Conservation (phyloP, 106 monocot species). For the Dendrobium chrysotoxum region DNA sequence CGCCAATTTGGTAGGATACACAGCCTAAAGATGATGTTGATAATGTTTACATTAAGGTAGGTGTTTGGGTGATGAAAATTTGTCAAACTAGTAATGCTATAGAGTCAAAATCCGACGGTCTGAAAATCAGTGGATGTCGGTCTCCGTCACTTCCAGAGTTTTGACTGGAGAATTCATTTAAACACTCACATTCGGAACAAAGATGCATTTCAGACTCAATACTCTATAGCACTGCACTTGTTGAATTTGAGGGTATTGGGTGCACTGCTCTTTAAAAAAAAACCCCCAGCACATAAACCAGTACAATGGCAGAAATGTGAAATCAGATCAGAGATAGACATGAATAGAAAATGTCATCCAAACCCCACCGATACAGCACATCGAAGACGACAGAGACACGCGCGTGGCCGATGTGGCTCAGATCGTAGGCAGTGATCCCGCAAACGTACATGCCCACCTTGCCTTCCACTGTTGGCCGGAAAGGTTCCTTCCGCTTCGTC, state of each 20-base stretch:
- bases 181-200: too few species aligned
- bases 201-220: neutral
- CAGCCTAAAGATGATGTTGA: too few species aligned
- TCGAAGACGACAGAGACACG: slow-evolving; percentile 87
- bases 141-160: too few species aligned
- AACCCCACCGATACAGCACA: slow-evolving; percentile 59
- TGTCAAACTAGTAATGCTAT: neutral
- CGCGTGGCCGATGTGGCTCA: slow-evolving; percentile 91
- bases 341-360: neutral
- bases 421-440: slow-evolving; percentile 79
- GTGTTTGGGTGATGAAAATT: neutral
- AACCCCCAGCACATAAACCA: neutral
- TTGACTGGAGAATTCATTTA: too few species aligned
- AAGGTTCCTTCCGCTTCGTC: slow-evolving; percentile 58
- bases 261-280: neutral
- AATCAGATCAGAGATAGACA: neutral
- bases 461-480: slow-evolving; percentile 44
- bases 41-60: too few species aligned
- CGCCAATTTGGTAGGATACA: too few species aligned
- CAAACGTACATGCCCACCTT: slow-evolving; percentile 96
- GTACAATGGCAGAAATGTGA: neutral
- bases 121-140: neutral
- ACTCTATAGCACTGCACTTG: neutral
- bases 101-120: neutral
- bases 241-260: neutral